Evolutionary conservation across 2,329 filamentous ascomycete species (phyloP).

Genomic region (Didymella pomorum): DNA sequence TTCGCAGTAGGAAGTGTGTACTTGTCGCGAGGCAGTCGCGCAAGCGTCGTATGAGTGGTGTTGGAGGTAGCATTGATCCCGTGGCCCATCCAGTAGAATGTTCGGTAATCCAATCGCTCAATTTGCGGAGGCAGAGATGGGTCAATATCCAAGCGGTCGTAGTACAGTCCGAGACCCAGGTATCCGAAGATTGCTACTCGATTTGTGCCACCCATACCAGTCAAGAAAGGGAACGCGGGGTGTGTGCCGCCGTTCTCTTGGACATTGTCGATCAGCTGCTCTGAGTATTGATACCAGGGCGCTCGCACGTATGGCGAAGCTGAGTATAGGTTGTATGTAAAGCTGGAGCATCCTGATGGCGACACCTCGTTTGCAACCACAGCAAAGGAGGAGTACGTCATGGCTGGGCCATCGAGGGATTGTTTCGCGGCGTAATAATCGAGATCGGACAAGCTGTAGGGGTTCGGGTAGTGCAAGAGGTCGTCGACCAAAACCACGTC

Average conservation of each 20-base stretch:
- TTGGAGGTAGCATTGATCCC: conserved; percentile 69
- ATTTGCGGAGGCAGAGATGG: conserved; percentile 70
- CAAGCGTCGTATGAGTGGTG: conserved; percentile 69
- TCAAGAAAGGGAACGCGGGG: conserved; percentile 75
- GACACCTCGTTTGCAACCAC: conserved; percentile 72
- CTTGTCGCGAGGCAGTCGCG: conserved; percentile 54
- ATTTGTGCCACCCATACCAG: conserved; percentile 73
- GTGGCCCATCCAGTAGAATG: conserved; percentile 72
- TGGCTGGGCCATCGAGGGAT: conserved; percentile 72
- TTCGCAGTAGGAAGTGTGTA: conserved; percentile 63
- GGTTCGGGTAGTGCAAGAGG: conserved; percentile 67
- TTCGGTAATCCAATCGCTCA: conserved; percentile 66
- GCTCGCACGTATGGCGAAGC: conserved; percentile 70
- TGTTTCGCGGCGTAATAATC: conserved; percentile 76
- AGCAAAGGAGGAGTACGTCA: conserved; percentile 76
- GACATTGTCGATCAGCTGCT: conserved; percentile 70
- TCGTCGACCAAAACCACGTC: conserved; percentile 74
- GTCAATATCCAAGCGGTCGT: conserved; percentile 68
- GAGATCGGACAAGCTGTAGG: conserved; percentile 65
- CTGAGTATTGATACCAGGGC: conserved; percentile 75
- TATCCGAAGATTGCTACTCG: conserved; percentile 74
- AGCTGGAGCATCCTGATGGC: conserved; percentile 71
- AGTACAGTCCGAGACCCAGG: conserved; percentile 67
- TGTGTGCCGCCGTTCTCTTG: conserved; percentile 70
- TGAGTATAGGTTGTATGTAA: conserved; percentile 71